A percentile compares a stretch with the other conserved stretches of the same genome.
Conservation (phyloP, 2,329 filamentous ascomycete genomes). For the Exophiala phaeomuriformis region DNA sequence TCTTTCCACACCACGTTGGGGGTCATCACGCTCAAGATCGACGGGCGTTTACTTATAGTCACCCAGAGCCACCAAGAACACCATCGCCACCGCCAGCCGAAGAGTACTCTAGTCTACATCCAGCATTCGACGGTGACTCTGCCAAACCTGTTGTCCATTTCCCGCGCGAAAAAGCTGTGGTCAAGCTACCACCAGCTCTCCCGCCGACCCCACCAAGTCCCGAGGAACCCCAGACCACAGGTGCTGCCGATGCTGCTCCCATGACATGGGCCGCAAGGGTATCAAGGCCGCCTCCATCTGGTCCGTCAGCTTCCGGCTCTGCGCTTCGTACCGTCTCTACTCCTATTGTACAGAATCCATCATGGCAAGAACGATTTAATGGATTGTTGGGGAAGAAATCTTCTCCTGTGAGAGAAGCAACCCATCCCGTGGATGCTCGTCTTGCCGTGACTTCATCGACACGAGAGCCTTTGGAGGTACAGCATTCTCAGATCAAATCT, state of each 20-base stretch:
- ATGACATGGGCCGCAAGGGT: constrained; percentile 34
- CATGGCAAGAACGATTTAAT: constrained; percentile 56
- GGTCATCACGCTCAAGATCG: constrained; percentile 28
- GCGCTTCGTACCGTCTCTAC: constrained; percentile 35
- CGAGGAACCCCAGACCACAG: constrained; percentile 20
- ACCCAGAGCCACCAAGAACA: constrained; percentile 33
- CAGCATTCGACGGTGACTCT: constrained; percentile 47
- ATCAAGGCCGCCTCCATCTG: constrained; percentile 29
- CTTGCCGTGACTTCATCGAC: constrained; percentile 58
- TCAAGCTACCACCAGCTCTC: constrained; percentile 58
- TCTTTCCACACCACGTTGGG: constrained; percentile 36
- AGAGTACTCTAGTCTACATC: constrained; percentile 46
- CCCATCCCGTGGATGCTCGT: constrained; percentile 20
- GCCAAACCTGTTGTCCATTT: constrained; percentile 51
- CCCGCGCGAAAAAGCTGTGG: constrained; percentile 59
- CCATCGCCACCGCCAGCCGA: constrained; percentile 53
- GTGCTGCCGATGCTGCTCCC: constrained; percentile 24
- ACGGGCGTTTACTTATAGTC: constrained; percentile 32
- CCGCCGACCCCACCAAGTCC: constrained; percentile 25
- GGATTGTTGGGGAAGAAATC: constrained; percentile 61
- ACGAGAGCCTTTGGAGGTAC: constrained; percentile 57
- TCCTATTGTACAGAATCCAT: constrained; percentile 42
- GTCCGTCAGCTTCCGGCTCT: constrained; percentile 30
- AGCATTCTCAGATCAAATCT: constrained; percentile 10
- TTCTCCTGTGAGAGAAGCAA: constrained; percentile 33